Percentiles rank a stretch among this genome's conserved stretches.
Evolutionary conservation across 495 filamentous ascomycete species (phyloP).

Genomic region (Penicillium pancosmium): DNA sequence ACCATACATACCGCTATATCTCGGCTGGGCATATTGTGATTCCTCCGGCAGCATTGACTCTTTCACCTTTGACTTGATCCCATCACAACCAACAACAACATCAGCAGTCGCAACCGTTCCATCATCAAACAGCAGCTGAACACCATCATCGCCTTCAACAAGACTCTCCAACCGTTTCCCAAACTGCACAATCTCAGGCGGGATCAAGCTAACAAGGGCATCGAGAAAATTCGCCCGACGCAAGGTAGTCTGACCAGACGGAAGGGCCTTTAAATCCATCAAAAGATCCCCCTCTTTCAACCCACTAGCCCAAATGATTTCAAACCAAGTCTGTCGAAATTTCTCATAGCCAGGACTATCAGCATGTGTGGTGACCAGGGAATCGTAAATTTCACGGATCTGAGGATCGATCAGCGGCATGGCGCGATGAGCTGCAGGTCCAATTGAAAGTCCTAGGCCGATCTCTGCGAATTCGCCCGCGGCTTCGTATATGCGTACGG

Average conservation of each 20-base stretch:
- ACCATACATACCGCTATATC: conserved; percentile 55
- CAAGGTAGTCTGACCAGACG: conserved; percentile 36
- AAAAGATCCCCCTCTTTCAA: conserved; percentile 27
- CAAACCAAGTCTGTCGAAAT: conserved; percentile 31
- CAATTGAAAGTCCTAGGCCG: conserved; percentile 62
- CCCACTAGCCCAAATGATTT: conserved; percentile 30
- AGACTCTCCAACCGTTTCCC: conserved; percentile 34
- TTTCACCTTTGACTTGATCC: conserved; percentile 54
- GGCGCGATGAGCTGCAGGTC: conserved; percentile 59
- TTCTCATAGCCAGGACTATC: conserved; percentile 32
- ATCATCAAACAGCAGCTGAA: conserved; percentile 36
- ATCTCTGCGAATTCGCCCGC: conserved; percentile 54
- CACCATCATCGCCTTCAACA: conserved; percentile 18
- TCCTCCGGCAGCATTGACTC: conserved; percentile 47
- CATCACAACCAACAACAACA: conserved; percentile 61
- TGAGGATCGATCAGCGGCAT: conserved; percentile 52
- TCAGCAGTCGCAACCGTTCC: conserved; percentile 34
- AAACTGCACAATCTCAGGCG: conserved; percentile 41
- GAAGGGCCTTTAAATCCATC: conserved; percentile 36
- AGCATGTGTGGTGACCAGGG: conserved; percentile 33
- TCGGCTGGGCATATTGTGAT: conserved; percentile 33
- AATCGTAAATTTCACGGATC: conserved; percentile 37
- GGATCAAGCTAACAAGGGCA: conserved; percentile 58
- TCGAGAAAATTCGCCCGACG: conserved; percentile 64
- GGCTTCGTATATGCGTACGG: conserved; percentile 59